Evolutionary conservation across 2,329 filamentous ascomycete genomes (phyloP).

Genomic region (Sclerotinia borealis): DNA sequence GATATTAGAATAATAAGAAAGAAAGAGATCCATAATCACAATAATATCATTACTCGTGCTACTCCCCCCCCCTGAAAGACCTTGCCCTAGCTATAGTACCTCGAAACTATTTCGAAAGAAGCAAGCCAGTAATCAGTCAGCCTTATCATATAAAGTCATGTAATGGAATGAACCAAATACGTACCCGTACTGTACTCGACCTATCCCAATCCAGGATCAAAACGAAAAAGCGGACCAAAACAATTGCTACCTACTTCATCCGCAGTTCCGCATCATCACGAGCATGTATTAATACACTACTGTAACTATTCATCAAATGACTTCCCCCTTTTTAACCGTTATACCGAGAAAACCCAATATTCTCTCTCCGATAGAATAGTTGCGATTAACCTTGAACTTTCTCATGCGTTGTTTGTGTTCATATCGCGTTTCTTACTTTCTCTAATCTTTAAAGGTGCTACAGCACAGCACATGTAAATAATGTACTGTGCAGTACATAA

Average conservation of each 20-base stretch:
- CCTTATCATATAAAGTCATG: slow-evolving; percentile 4
- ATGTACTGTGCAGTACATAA: background rate
- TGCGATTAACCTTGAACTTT: background rate
- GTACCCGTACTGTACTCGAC: background rate
- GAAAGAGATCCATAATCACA: background rate
- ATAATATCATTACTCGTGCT: background rate
- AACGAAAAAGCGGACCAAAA: background rate
- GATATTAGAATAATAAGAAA: background rate
- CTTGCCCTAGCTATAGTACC: background rate
- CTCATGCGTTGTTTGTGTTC: background rate
- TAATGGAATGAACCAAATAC: background rate
- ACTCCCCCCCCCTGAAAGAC: background rate
- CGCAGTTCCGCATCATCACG: background rate
- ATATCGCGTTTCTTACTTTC: background rate
- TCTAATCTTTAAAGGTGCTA: background rate
- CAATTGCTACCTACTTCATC: background rate
- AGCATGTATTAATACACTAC: background rate
- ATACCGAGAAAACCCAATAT: background rate
- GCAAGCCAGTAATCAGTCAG: background rate
- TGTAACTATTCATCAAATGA: background rate
- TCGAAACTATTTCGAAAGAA: background rate
- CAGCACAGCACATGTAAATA: background rate
- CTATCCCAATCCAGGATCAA: background rate
- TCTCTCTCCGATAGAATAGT: background rate
- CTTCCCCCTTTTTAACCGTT: background rate